phyloP scores from a whole-genome alignment of 441 rosid species.

The Erodium trifolium region DNA sequence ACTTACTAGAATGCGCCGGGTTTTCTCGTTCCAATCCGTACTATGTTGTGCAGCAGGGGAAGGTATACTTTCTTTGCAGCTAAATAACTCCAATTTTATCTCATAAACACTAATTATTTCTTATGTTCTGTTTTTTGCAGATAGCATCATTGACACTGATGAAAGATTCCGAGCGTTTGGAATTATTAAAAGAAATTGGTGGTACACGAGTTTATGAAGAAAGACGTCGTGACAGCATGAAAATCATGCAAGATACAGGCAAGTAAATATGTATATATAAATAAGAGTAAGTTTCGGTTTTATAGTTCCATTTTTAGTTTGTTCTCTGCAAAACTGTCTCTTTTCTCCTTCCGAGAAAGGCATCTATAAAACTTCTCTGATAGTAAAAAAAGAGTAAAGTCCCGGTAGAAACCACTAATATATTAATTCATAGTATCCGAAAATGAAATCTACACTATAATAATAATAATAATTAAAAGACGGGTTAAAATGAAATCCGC shows the following conservation, averaged over 20 bases:
- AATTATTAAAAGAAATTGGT: constrained; percentile 93
- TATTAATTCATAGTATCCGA: too few relatives aligned
- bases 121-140: constrained; percentile 26
- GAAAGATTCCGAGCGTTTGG: constrained; percentile 96
- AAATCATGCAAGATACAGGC: constrained; percentile 93
- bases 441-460: too few relatives aligned
- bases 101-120: not conserved
- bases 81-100: constrained; percentile 2
- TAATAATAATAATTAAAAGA: too few relatives aligned
- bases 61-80: constrained; percentile 32
- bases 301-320: too few relatives aligned
- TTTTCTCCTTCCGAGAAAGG: too few relatives aligned
- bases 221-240: constrained; percentile 94
- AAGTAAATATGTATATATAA: not conserved
- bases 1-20: constrained; percentile 95
- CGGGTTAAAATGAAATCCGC: too few relatives aligned
- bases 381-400: too few relatives aligned
- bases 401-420: too few relatives aligned
- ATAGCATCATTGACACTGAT: constrained; percentile 94
- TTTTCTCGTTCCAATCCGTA: constrained; percentile 97
- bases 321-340: too few relatives aligned
- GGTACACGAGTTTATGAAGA: constrained; percentile 98
- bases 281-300: too few relatives aligned
- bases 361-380: too few relatives aligned
- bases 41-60: constrained; percentile 98